Conservation (phyloP, 78 protist species). For the Emiliania huxleyi region DNA sequence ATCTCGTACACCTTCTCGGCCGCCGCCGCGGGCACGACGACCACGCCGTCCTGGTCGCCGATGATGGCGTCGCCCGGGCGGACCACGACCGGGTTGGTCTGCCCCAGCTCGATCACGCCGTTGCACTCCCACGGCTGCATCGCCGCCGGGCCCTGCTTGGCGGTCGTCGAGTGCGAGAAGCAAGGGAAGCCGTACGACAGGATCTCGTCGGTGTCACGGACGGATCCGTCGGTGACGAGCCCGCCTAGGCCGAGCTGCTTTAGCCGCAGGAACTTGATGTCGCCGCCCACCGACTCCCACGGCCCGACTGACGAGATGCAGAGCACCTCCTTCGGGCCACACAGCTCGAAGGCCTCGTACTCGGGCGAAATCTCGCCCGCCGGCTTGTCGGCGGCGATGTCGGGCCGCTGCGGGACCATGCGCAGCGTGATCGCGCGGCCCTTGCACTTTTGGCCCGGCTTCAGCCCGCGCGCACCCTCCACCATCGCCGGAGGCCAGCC, state of each 20-base stretch:
- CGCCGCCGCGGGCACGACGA: conserved; percentile 28
- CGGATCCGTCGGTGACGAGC: conserved; percentile 50
- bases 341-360: conserved; percentile 50
- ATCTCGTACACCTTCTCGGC: conserved; percentile 35
- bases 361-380: conserved; percentile 29
- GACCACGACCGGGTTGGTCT: not conserved
- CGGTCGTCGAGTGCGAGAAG: conserved; percentile 44
- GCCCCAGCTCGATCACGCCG: conserved; percentile 33
- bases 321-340: conserved; percentile 30
- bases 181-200: not conserved
- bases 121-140: conserved; percentile 54
- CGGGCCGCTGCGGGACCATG: conserved; percentile 50
- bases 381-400: conserved; percentile 38
- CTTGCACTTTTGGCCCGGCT: not conserved
- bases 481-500: conserved; percentile 38
- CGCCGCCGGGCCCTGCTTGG: conserved; percentile 47
- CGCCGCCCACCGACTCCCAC: conserved; percentile 51
- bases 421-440: conserved; percentile 36
- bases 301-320: conserved; percentile 46
- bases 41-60: conserved; percentile 51
- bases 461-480: conserved; percentile 36
- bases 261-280: conserved; percentile 53
- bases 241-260: conserved; percentile 30
- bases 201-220: conserved; percentile 40
- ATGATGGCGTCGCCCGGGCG: conserved; percentile 47